Base-by-base conservation (phyloP, 2,329 filamentous ascomycete species). In the Aspergillus awamori region DNA sequence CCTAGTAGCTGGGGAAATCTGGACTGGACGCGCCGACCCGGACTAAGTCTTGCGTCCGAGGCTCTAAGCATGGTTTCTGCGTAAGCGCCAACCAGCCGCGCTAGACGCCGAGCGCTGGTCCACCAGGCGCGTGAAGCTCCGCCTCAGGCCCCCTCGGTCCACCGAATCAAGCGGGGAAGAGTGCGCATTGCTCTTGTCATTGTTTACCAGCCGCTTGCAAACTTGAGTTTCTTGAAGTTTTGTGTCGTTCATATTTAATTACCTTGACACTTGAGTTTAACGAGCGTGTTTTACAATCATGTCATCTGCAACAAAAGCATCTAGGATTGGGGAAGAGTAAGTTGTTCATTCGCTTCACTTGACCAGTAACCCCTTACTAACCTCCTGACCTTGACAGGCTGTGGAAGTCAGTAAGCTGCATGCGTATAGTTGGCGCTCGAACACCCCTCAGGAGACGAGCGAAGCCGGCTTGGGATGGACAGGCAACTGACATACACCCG, bases 301-400 rank as follows among this genome's bases (percentile, higher is more conserved):
- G 82, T 80, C 87, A 63, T 84, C 87, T 22, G 82, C 81, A 22
- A 86, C 82, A 60, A 90, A 90, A 78, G 86, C 87, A 66, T 85
- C 87, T 65, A 85, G 89, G 66, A 80, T 90, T 76, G 89, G 89
- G 72, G 89, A 92, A 85, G 89, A 92, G 89, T 91, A 82, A 82
- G 87, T 78, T 17, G 26, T 39, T 59, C 55, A 30, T 54, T 58
- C 47, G 28, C 47, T 49, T 30, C 30, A 8, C 17, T 30, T 28
- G 22, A 51, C 38, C 39, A 22, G 53, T 11, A 36, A 49, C 61
- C 55, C 41, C 63, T 74, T 72, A 70, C 72, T 64, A 70, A 36
- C 15, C 10, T 20, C 2, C 17, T 66, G 73, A 73, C 76, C 62
- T 61, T 71, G 64, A 52, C 73, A 96, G 92, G 77, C 91, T 96